Evolutionary conservation across 345 rosid species (phyloP), one percentile per base, ranked within the genome.

Genomic region (Eucalyptus erythrocorys): DNA sequence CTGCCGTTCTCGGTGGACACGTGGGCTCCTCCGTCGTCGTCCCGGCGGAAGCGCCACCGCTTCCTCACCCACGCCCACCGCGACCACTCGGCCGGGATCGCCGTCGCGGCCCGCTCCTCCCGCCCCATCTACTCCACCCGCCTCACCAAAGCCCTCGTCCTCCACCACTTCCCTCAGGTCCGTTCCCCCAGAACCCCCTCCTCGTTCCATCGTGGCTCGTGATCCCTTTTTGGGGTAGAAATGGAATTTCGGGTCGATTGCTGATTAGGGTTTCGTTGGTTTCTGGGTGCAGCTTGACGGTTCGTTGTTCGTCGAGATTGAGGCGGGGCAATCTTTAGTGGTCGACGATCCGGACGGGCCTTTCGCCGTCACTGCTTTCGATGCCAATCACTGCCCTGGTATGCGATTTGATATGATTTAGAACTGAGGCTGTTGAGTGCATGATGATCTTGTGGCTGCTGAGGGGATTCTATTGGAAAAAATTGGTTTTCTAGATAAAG

Each of bases 351-450:
- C 92, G 1, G 94, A 94, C 88, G 98, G 98, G 34, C 90, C 91
- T 22, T 97, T 96, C 59, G 89, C 89, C 3, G 96, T 96, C 43
- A 92, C 96, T 10, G 98, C 98, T 86, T 94, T 93, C 61, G 99
- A 96, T 92, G 98, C 98, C 34, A 95, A 95, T 92, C 99, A 97
- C 81, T 96, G 98, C 85, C 95, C 97, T 40, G 96, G 99, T 97
- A 48, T 0, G 45, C 43, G 47, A 76, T 22, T 76, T 4, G 0
- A 21, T 22, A 34, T 10, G 43, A 21, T 71, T 71, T 71, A 19
- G 45, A 71, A 71, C 5, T 71, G 55, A 40, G 27, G 80, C 43
- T 10, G 45, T 10, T 10, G 26, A 9, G 81, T 17, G 81, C 81
- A 1, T 17, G 13, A 17, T 71, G 7, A n/a, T n/a, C 76, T 64